Evolutionary conservation across 2,329 filamentous ascomycete genomes (phyloP).

Genomic region (Sarocladium oryzae): DNA sequence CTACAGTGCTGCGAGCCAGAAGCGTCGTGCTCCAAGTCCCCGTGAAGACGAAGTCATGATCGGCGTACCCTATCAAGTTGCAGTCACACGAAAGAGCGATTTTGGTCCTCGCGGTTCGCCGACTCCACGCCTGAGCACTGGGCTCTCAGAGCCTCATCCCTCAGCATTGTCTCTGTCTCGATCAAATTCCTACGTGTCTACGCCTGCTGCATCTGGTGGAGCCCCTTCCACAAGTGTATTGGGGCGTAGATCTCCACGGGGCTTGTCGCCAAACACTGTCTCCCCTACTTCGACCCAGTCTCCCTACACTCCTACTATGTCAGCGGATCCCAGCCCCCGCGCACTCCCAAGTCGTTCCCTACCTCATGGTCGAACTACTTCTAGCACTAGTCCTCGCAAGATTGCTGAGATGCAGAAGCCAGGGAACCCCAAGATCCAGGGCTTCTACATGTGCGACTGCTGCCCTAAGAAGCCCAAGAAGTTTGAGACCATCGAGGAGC

Average conservation of each 20-base stretch:
- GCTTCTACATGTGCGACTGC: constrained; percentile 70
- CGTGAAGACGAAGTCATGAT: constrained; percentile 39
- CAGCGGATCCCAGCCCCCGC: constrained; percentile 43
- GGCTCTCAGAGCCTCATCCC: constrained; percentile 38
- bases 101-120: constrained; percentile 43
- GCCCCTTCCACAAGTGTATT: constrained; percentile 38
- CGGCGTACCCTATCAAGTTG: constrained; percentile 28
- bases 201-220: constrained; percentile 33
- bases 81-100: neutral
- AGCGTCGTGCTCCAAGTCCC: constrained; percentile 51
- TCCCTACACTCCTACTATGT: constrained; percentile 41
- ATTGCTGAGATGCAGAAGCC: constrained; percentile 43
- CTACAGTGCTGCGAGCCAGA: constrained; percentile 33
- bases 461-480: constrained; percentile 97
- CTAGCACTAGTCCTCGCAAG: constrained; percentile 45
- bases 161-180: constrained; percentile 33
- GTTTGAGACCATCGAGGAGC: constrained; percentile 76
- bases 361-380: constrained; percentile 38
- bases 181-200: constrained; percentile 42
- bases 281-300: constrained; percentile 45
- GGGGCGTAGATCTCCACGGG: constrained; percentile 39
- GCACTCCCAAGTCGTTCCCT: constrained; percentile 31
- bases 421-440: constrained; percentile 42
- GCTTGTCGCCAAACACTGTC: constrained; percentile 39
- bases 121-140: constrained; percentile 40